Evolutionary conservation across 139 green algal species (phyloP), one percentile per base, ranked within the genome.

Genomic region (Tetradesmus lagerheimii): DNA sequence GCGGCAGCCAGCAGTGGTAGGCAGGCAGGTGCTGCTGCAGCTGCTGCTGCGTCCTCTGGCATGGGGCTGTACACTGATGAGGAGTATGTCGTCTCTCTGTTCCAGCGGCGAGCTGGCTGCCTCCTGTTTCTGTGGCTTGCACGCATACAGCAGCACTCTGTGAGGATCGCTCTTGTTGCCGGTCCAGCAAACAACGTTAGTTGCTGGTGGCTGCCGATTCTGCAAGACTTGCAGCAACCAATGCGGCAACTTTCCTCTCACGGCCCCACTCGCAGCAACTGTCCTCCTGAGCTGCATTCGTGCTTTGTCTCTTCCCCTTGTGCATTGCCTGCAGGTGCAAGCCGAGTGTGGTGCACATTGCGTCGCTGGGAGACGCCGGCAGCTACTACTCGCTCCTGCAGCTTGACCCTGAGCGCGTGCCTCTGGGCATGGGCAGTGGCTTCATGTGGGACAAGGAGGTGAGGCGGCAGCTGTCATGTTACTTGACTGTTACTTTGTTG

Each of bases 401-500:
- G 31, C 90, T 92, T 25, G 83, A 90, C 84, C 90, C 90, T 38
- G 67, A 87, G n/a, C 31, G 37, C 15, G 57, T 92, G 31, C 90
- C 85, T 27, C 71, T 88, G 79, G 95, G 95, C 38, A 94, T 93
- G 87, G 95, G 95, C 38, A 93, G 87, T 37, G 95, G 95, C 20
- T 97, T 97, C 87, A 81, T 97, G 1, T 97, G 95, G 95, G 94
- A 97, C 71, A 78, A 87, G 4, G 77, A 89, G 84, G 89, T 82
- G 75, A 4, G 75, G 12, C 12, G 15, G 50, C 5, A 25, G 25
- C 50, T 20, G 15, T 57, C 14, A 12, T 9, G 45, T 57, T 57
- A n/a, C n/a, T n/a, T n/a, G n/a, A n/a, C n/a, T n/a, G n/a, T n/a
- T n/a, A n/a, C n/a, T n/a, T n/a, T n/a, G n/a, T n/a, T n/a, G n/a